Evolutionary conservation across 2,329 filamentous ascomycete genomes (phyloP).

Genomic region (Sordariomycetes sp.): DNA sequence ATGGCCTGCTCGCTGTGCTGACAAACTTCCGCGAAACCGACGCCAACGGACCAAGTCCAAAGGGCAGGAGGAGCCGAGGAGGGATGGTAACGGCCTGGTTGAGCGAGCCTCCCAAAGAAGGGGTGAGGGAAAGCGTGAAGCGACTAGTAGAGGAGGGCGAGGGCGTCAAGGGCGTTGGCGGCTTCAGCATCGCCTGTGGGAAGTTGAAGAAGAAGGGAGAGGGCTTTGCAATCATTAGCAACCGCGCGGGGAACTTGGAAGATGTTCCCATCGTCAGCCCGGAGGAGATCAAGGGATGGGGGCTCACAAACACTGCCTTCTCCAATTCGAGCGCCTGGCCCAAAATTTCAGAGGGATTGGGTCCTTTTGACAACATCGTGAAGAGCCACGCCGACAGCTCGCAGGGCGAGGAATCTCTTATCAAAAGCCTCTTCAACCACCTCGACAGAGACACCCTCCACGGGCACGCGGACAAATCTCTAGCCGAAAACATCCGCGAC

Average conservation of each 20-base stretch:
- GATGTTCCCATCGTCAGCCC: slow-evolving; percentile 50
- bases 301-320: slow-evolving; percentile 54
- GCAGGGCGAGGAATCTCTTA: slow-evolving; percentile 35
- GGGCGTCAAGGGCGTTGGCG: slow-evolving; percentile 52
- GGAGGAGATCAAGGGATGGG: slow-evolving; percentile 42
- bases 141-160: slow-evolving; percentile 38
- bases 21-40: slow-evolving; percentile 56
- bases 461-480: slow-evolving; percentile 26
- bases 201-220: slow-evolving; percentile 41
- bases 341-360: slow-evolving; percentile 36
- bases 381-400: slow-evolving; percentile 9
- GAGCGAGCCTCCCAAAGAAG: slow-evolving; percentile 35
- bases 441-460: slow-evolving; percentile 51
- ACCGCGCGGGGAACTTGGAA: slow-evolving; percentile 41
- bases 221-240: slow-evolving; percentile 53
- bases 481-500: slow-evolving; percentile 42
- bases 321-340: slow-evolving; percentile 46
- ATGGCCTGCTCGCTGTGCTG: slow-evolving; percentile 52
- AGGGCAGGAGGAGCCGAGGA: slow-evolving; percentile 49
- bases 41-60: slow-evolving; percentile 41
- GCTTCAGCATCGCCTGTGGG: slow-evolving; percentile 58
- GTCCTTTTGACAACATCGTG: slow-evolving; percentile 4
- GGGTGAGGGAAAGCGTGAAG: slow-evolving; percentile 39
- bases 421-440: slow-evolving; percentile 41
- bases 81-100: slow-evolving; percentile 57